phyloP scores from a whole-genome alignment of 202 grass and related monocot genomes.

The Saccharum hybrid region DNA sequence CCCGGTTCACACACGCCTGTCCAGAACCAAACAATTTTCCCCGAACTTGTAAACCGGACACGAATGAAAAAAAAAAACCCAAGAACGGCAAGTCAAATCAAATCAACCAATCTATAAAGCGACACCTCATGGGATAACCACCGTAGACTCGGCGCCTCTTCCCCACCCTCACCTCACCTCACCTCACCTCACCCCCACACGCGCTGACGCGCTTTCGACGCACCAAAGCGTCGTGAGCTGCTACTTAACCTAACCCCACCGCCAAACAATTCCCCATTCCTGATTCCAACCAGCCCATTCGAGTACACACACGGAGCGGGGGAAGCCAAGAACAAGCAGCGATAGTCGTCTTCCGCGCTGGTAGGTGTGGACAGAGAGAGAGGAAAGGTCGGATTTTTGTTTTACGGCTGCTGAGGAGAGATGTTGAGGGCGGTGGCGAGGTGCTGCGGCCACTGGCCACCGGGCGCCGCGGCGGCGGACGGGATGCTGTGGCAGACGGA shows the following conservation, averaged over 20 bases:
- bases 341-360: neutral
- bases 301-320: neutral
- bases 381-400: conserved; percentile 35
- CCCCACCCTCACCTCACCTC: neutral
- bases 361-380: neutral
- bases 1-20: neutral
- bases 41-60: neutral
- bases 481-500: conserved; percentile 89
- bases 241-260: conserved; percentile 54
- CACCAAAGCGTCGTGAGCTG: neutral
- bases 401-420: neutral
- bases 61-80: neutral
- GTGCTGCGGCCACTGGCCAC: conserved; percentile 70
- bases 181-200: neutral
- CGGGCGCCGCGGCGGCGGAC: conserved; percentile 67
- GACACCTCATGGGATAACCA: conserved; percentile 49
- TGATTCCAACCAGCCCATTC: conserved; percentile 2
- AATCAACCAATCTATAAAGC: conserved; percentile 46
- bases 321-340: neutral
- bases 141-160: conserved; percentile 33
- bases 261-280: conserved; percentile 26
- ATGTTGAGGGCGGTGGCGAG: conserved; percentile 67
- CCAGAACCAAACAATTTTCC: neutral
- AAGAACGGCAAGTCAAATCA: conserved; percentile 32
- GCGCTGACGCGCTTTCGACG: conserved; percentile 55